Evolutionary conservation across 2,329 filamentous ascomycete genomes (phyloP).

Genomic region (Talaromyces sp.): DNA sequence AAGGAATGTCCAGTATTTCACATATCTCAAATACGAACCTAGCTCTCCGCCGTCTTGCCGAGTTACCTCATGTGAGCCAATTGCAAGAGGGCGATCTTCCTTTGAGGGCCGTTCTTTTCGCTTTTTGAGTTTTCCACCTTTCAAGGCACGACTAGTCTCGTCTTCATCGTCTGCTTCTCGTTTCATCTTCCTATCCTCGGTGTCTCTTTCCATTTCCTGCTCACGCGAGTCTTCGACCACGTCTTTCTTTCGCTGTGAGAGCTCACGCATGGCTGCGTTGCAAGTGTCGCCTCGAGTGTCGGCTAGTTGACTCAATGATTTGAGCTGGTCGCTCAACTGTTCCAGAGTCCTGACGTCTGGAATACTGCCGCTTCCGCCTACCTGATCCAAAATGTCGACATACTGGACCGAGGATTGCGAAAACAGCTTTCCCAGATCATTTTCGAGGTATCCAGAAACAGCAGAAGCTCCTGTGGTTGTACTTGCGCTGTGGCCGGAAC

Average conservation of each 20-base stretch:
- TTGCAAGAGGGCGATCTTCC: conserved; percentile 55
- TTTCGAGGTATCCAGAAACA: conserved; percentile 51
- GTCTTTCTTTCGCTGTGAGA: conserved; percentile 54
- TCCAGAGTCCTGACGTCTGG: conserved; percentile 44
- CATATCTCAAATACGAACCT: conserved; percentile 14
- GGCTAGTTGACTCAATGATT: conserved; percentile 52
- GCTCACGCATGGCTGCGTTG: conserved; percentile 55
- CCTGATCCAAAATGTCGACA: conserved; percentile 53
- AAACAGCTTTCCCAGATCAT: conserved; percentile 44
- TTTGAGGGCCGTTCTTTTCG: conserved; percentile 65
- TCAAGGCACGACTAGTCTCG: conserved; percentile 42
- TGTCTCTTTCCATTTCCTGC: conserved; percentile 42
- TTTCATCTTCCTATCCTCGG: conserved; percentile 46
- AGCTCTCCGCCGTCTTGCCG: conserved; percentile 59
- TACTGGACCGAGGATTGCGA: conserved; percentile 47
- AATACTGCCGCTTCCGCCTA: conserved; percentile 43
- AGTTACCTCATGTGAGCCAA: conserved; percentile 59
- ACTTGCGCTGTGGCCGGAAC: conserved; percentile 47
- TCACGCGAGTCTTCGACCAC: conserved; percentile 49
- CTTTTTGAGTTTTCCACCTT: conserved; percentile 66
- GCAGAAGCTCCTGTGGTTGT: conserved; percentile 27
- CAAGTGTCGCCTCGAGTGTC: conserved; percentile 53
- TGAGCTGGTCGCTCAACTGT: conserved; percentile 50
- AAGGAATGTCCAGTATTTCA: neutral
- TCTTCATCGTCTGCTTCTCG: conserved; percentile 41